Base-by-base conservation (phyloP, 352 stramenopile genomes). In the Globisporangium nunn region DNA sequence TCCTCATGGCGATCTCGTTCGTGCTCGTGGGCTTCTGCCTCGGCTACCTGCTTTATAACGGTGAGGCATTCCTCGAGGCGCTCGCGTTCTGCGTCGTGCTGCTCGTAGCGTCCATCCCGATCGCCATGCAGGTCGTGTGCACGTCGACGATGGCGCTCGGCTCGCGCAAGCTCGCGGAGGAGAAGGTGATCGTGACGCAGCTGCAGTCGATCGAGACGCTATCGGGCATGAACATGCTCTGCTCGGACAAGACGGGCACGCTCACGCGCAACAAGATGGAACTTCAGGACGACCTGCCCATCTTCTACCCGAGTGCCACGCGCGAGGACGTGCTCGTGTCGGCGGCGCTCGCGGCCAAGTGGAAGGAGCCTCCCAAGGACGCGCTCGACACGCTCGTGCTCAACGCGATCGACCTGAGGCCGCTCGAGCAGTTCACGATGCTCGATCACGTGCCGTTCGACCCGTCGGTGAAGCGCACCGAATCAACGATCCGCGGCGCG, bases 201-300 rank as follows among this genome's bases (percentile, higher is more conserved):
- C 59, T 98, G 17, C 82, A 88, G 50, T 86, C 93, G 0, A 96
- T 98, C 60, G 88, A 98, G 56, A 93, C 93, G 11, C 78, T 98
- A 31, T 92, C 92, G 30, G 72, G 78, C 23, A 97, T 98, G 85
- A 87, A 88, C 66, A 88, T 98, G 67, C 74, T 98, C 15, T 98
- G 93, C 72, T 97, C 85, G 28, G 96, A 99, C 75, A 98, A 98
- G 75, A 98, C 93, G 10, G 94, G 91, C 40, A 98, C 93, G 49
- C 80, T 98, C 33, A 98, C 95, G 17, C 78, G 92, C 56, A 97
- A 98, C 74, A 96, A 97, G 71, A 92, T 98, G 71, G 81, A 96
- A 50, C 71, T 98, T 35, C 87, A 97, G 71, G 86, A 96, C 45
- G 90, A 97, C 55, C 71, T 95, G 31, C 87, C 91, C 2, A 90